Evolutionary conservation across 805 yeast genomes (phyloP), one percentile per base, ranked within the genome.

Genomic region (Barnettozyma siamensis): DNA sequence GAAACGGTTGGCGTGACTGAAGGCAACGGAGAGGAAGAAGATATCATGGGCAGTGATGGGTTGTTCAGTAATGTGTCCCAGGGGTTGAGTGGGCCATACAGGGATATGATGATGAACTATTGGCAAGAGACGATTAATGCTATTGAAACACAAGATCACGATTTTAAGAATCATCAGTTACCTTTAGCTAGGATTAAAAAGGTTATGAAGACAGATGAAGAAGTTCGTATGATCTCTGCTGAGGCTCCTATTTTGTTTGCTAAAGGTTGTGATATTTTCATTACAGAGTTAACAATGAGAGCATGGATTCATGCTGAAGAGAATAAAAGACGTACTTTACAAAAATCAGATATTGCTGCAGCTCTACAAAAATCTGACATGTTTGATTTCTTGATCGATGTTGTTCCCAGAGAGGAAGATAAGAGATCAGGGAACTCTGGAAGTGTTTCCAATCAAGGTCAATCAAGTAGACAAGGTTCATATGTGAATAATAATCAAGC

Each of bases 241-340:
- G 99, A 93, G 65, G 98, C 98, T 1, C 99, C 99, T 2, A 88
- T 93, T 27, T 65, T 93, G 45, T 93, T 93, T 67, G 98, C 99
- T 35, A 93, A 93, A 62, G 98, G 98, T 1, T 93, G 99, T 64
- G 99, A 93, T 60, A 81, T 93, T 28, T 93, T 93, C 64, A 91
- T 93, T 52, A 89, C 99, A 1, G 99, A 93, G 61, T 69, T 93
- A 41, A 89, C 99, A 12, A 89, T 93, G 96, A 73, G 99, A 44
- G 97, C 99, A 7, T 93, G 99, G 99, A 88, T 93, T 47, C 96
- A 89, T 55, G 96, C 98, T 3, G 98, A 93, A 62, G 96, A 88
- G 56, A 87, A 87, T 66, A 93, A 93, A 59, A 75, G 99, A 50
- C 68, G 99, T 46, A 93, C 99, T 5, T 67, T 93, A 44, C 99